These are phyloP conservation scores for Sugiyamaella pinicola DNA, from an alignment of 1,139 yeast species.

Conservation along the genomic window DNA sequence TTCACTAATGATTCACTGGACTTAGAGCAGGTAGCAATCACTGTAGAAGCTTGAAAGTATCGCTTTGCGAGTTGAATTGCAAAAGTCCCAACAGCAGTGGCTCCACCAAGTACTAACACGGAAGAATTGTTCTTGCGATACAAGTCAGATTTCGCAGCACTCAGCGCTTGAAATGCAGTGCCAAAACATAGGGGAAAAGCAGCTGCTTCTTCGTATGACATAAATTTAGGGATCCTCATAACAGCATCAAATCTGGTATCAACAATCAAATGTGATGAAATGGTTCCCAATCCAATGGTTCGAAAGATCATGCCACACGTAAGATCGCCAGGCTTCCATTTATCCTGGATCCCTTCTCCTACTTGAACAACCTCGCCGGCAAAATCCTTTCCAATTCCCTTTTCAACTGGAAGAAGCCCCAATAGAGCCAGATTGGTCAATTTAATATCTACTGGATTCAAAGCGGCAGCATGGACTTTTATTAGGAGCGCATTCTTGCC, in stretches of 20 bases:
- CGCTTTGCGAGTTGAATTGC: constrained; percentile 59
- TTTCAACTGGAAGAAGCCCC: constrained; percentile 46
- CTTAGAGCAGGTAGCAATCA: constrained; percentile 52
- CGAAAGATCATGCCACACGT: constrained; percentile 58
- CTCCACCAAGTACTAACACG: constrained; percentile 70
- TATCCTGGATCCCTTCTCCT: constrained; percentile 46
- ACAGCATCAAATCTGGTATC: constrained; percentile 48
- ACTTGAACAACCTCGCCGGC: constrained; percentile 64
- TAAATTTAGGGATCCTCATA: constrained; percentile 50
- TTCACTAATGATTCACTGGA: constrained; percentile 48
- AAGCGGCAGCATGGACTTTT: constrained; percentile 58
- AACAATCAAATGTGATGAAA: constrained; percentile 54
- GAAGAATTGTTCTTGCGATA: constrained; percentile 36
- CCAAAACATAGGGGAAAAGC: constrained; percentile 60
- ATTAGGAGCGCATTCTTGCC: constrained; percentile 54
- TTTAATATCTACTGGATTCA: constrained; percentile 70
- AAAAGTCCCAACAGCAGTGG: constrained; percentile 70
- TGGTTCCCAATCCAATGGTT: constrained; percentile 53
- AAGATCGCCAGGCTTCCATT: constrained; percentile 59
- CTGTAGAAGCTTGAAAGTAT: constrained; percentile 47
- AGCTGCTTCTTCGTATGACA: constrained; percentile 59
- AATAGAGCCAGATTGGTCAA: constrained; percentile 46
- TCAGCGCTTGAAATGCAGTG: constrained; percentile 54
- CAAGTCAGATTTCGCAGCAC: background rate
- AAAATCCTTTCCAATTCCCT: constrained; percentile 71